Percentiles rank a stretch among this genome's conserved stretches.
Conservation (phyloP, 306 rosid genomes). For the Mimosa bimucronata region DNA sequence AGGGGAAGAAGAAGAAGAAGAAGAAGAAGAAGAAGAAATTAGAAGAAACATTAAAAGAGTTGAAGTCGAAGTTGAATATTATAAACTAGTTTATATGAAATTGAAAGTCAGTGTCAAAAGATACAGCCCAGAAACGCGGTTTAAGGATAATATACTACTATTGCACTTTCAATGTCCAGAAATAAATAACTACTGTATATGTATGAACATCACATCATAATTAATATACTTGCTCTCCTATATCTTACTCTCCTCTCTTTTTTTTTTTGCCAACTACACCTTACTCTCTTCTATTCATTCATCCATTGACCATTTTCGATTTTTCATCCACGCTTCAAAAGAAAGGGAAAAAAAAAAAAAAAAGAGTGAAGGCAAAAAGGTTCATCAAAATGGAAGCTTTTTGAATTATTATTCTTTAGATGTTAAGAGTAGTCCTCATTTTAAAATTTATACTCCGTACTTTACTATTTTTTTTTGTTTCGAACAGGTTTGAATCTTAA, state of each 20-base stretch:
- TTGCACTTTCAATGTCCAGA: neutral
- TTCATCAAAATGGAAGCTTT: neutral
- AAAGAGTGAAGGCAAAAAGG: neutral
- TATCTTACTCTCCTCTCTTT: too few relatives aligned
- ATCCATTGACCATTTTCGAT: too few relatives aligned
- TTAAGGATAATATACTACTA: slow-evolving; percentile 18
- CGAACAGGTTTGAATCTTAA: too few relatives aligned
- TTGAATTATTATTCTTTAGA: neutral
- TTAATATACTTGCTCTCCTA: neutral
- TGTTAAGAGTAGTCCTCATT: neutral
- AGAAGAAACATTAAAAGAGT: neutral
- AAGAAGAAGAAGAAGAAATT: slow-evolving; percentile 6
- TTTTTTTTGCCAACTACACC: too few relatives aligned
- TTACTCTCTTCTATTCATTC: too few relatives aligned
- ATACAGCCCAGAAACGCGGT: slow-evolving; percentile 56
- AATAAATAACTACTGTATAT: neutral
- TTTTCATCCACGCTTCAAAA: too few relatives aligned
- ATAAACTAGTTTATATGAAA: neutral
- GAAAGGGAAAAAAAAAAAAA: too few relatives aligned
- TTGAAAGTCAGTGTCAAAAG: slow-evolving; percentile 5
- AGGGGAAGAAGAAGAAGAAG: slow-evolving; percentile 7
- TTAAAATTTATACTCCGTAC: too few relatives aligned
- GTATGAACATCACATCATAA: neutral
- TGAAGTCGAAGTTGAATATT: slow-evolving; percentile 40
- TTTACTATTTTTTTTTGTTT: too few relatives aligned